These are phyloP conservation scores for Rasamsonia emersonii DNA, from an alignment of 2,329 filamentous ascomycete genomes.

Conservation along the genomic window DNA sequence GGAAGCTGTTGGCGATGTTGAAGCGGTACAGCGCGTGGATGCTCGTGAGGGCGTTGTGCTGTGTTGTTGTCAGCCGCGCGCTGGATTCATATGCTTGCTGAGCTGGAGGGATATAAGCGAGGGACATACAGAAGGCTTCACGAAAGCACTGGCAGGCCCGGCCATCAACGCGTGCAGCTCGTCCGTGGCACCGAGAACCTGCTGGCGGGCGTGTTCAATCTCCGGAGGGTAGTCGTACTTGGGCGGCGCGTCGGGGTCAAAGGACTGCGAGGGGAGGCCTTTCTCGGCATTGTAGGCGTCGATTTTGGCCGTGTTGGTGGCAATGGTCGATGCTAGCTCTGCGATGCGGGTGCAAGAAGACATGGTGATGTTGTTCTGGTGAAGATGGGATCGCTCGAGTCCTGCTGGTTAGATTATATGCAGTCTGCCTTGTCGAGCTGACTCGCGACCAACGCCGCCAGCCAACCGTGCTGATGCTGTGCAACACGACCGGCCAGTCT, in stretches of 20 bases:
- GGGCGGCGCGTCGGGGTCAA: neutral
- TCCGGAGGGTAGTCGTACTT: neutral
- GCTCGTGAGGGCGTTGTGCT: neutral
- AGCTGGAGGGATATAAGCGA: neutral
- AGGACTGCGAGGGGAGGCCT: constrained; percentile 1
- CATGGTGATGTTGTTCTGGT: no score
- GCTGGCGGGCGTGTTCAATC: neutral
- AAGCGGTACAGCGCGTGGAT: constrained; percentile 1
- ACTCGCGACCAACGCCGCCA: no score
- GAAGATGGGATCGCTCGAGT: no score
- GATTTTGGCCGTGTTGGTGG: neutral
- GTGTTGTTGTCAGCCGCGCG: neutral
- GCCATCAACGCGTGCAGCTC: neutral
- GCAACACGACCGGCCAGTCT: no score
- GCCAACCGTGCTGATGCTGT: no score
- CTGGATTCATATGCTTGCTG: neutral
- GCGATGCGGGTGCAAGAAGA: neutral
- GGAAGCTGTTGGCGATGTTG: neutral
- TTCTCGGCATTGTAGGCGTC: neutral
- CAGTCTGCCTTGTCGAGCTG: no score
- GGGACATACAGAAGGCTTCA: neutral
- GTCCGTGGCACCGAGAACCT: neutral
- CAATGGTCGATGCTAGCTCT: neutral
- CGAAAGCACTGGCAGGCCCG: neutral
- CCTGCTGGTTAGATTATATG: no score